A percentile compares a stretch with the other conserved stretches of the same genome.
phyloP scores from a whole-genome alignment of 2,329 filamentous ascomycete species.

The Aureobasidium sp. region DNA sequence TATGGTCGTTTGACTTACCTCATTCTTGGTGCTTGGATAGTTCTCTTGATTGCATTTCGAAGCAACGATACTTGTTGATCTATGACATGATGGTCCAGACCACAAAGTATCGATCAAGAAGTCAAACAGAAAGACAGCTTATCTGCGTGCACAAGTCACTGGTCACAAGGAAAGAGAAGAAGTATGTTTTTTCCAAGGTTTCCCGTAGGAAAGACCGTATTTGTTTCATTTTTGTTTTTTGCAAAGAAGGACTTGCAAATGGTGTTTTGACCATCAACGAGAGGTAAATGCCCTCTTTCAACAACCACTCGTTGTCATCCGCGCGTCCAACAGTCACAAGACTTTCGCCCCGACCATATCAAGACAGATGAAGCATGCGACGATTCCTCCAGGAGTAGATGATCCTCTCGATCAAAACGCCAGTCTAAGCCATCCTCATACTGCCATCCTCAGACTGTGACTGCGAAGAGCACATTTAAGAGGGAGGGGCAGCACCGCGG shows the following conservation, averaged over 20 bases:
- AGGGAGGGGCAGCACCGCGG: conserved; percentile 55
- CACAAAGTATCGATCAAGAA: background rate
- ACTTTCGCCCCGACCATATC: conserved; percentile 3
- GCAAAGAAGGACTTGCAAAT: background rate
- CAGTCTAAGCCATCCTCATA: background rate
- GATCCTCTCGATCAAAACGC: background rate
- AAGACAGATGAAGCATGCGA: background rate
- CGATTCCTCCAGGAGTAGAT: background rate
- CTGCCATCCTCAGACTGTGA: background rate
- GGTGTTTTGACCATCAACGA: background rate
- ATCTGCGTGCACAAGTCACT: background rate
- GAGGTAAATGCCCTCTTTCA: background rate
- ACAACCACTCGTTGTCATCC: background rate
- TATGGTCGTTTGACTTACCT: too few species aligned
- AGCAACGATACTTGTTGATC: too few species aligned
- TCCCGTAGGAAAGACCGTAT: conserved; percentile 4
- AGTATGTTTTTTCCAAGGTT: background rate
- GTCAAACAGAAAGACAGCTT: background rate
- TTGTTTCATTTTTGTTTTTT: conserved; percentile 4
- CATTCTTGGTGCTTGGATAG: too few species aligned
- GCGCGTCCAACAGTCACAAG: background rate
- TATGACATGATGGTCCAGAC: too few species aligned
- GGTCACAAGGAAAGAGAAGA: background rate
- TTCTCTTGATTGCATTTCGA: too few species aligned
- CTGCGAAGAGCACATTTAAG: conserved; percentile 26